These are phyloP conservation scores for Mycena olivaceomarginata DNA, from an alignment of 768 basidiomycete species.

Conservation along the genomic window DNA sequence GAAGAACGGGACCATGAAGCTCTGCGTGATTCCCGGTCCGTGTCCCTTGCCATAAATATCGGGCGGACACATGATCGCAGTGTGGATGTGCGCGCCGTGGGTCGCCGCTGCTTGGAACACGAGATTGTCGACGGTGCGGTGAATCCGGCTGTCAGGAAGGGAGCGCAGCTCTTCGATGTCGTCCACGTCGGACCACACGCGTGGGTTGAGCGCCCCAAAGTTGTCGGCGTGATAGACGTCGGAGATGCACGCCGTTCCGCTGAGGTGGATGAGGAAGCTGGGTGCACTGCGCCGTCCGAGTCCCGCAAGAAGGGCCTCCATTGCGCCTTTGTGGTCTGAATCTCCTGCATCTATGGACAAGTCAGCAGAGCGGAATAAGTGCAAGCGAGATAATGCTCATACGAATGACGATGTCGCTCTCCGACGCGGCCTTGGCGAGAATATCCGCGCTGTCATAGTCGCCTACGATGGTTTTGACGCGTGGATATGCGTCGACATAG, in stretches of 20 bases:
- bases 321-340: slow-evolving; percentile 39
- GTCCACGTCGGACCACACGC: slow-evolving; percentile 33
- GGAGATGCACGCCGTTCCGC: slow-evolving; percentile 32
- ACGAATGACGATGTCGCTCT: slow-evolving; percentile 32
- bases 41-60: slow-evolving; percentile 36
- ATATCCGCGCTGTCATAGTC: slow-evolving; percentile 34
- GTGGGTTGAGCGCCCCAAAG: slow-evolving; percentile 15
- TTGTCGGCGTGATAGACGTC: slow-evolving; percentile 27
- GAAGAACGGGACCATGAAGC: slow-evolving; percentile 32
- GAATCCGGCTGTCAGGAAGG: slow-evolving; percentile 20
- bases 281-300: slow-evolving; percentile 27
- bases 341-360: slow-evolving; percentile 25
- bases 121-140: slow-evolving; percentile 34
- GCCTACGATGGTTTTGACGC: slow-evolving; percentile 31
- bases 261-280: slow-evolving; percentile 37
- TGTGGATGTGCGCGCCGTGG: slow-evolving; percentile 36
- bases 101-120: slow-evolving; percentile 23
- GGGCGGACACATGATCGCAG: slow-evolving; percentile 37
- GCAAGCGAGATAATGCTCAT: background rate
- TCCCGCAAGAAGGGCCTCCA: slow-evolving; percentile 27
- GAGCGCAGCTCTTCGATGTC: slow-evolving; percentile 26
- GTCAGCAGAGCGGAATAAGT: background rate
- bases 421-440: slow-evolving; percentile 24
- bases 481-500: slow-evolving; percentile 31
- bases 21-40: slow-evolving; percentile 32